Evolutionary conservation across 2,329 filamentous ascomycete genomes (phyloP).

Genomic region (Penicillium digitatum): DNA sequence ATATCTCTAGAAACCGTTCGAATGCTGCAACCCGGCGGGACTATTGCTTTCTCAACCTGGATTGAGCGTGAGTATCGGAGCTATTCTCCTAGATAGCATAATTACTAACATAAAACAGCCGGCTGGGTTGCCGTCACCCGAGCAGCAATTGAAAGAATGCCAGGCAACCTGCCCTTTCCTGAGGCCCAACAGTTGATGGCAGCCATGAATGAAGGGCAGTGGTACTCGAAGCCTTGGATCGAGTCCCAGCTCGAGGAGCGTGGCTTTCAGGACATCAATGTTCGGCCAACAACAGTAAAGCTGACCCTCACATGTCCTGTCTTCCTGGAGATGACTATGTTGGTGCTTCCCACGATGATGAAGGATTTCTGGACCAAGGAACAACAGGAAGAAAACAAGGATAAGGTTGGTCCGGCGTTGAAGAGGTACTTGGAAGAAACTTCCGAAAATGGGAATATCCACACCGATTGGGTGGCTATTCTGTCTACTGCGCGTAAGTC

Average conservation of each 20-base stretch:
- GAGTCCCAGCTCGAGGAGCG: slow-evolving; percentile 20
- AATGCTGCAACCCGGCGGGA: slow-evolving; percentile 36
- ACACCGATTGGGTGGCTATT: slow-evolving; percentile 28
- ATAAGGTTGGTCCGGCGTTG: slow-evolving; percentile 21
- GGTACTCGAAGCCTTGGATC: slow-evolving; percentile 24
- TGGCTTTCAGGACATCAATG: slow-evolving; percentile 25
- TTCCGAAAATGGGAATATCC: slow-evolving; percentile 24
- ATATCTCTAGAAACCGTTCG: slow-evolving; percentile 28
- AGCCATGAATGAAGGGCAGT: slow-evolving; percentile 17
- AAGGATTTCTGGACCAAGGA: slow-evolving; percentile 29
- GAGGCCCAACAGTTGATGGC: slow-evolving; percentile 19
- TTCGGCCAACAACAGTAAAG: slow-evolving; percentile 15
- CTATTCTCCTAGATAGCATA: background rate
- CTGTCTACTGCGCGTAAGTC: slow-evolving; percentile 31
- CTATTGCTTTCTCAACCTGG: slow-evolving; percentile 36
- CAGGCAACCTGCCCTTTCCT: slow-evolving; percentile 27
- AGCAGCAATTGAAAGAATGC: slow-evolving; percentile 26
- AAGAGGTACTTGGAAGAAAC: slow-evolving; percentile 23
- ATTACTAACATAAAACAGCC: slow-evolving; percentile 13
- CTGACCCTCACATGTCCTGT: slow-evolving; percentile 13
- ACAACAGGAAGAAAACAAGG: slow-evolving; percentile 24
- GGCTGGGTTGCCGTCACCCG: slow-evolving; percentile 29
- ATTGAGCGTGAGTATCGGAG: slow-evolving; percentile 26
- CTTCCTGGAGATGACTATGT: slow-evolving; percentile 22
- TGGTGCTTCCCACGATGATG: slow-evolving; percentile 22